Evolutionary conservation across 495 filamentous ascomycete species (phyloP), one percentile per base, ranked within the genome.

Genomic region (Haplographium delicatum): DNA sequence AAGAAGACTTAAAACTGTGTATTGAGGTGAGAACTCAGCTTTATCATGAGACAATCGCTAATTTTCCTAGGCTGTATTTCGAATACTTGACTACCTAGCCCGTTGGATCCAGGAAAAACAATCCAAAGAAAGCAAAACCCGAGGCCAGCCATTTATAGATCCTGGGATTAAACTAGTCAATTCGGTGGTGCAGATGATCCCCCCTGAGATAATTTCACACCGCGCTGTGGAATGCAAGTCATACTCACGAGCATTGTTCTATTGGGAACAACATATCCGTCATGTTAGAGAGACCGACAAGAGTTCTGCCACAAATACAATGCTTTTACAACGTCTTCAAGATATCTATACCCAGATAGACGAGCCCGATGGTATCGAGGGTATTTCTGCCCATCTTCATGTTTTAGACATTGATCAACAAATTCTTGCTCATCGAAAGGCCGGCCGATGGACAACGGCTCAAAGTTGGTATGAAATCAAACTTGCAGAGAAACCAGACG

Each of bases 381-480:
- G 93, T 5, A 88, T 99, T 40, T 96, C 91, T 8, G 81, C 85
- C 4, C 82, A 93, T 61, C 66, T 96, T 20, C 82, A 85, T 43
- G 81, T 84, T 8, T 71, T 96, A 16, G 83, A 90, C 50, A 79
- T 95, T 45, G 87, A 96, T 38, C 91, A 96, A 60, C 91, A 99
- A 58, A 81, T 95, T 27, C 72, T 96, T 44, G 89, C 91, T 56
- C 90, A 97, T 63, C 80, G 84, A 28, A 96, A 94, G 62, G 86
- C 89, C 28, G 91, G 90, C n/a, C 78, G 91, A 62, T 99, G 91
- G 93, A 87, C 88, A n/a, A 89, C 93, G 42, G 94, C 88, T 35
- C 91, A 96, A 69, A 93, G 86, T 57, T 99, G 93, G 93, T 97
- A 97, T 65, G 90, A 97, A 62, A 75, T 94, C 28, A 81, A 85